These are phyloP conservation scores for Penicillium robsamsonii DNA, from an alignment of 495 filamentous ascomycete genomes.

Conservation along the genomic window DNA sequence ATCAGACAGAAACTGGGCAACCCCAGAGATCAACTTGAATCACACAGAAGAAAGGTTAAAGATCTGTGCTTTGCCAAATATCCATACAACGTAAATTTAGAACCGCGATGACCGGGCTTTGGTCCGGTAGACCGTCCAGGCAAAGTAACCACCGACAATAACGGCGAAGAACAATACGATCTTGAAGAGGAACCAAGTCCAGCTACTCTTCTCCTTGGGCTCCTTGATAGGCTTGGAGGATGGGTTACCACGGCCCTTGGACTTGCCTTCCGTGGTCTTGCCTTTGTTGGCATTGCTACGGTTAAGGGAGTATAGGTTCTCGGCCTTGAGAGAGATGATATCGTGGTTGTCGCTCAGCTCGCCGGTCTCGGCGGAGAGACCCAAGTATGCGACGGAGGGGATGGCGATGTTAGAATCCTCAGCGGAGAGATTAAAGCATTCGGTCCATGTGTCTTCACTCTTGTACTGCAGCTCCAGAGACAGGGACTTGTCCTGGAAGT, in stretches of 20 bases:
- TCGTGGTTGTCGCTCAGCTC: conserved; percentile 98
- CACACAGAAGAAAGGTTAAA: neutral
- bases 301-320: conserved; percentile 79
- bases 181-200: conserved; percentile 93
- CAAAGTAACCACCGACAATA: conserved; percentile 72
- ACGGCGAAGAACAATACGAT: conserved; percentile 69
- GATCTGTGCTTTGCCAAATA: conserved; percentile 4
- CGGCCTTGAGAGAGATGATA: conserved; percentile 81
- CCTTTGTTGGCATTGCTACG: conserved; percentile 35
- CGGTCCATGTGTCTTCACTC: conserved; percentile 77
- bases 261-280: conserved; percentile 35
- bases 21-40: conserved; percentile 4
- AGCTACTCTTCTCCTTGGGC: conserved; percentile 60
- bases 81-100: conserved; percentile 35
- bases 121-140: conserved; percentile 77
- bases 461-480: conserved; percentile 95
- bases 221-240: conserved; percentile 30
- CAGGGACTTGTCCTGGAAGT: conserved; percentile 93
- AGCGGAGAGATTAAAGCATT: conserved; percentile 73
- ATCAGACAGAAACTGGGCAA: conserved; percentile 12
- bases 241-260: conserved; percentile 36
- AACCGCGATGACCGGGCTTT: conserved; percentile 76
- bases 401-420: conserved; percentile 70
- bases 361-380: conserved; percentile 93
- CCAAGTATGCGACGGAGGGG: conserved; percentile 88